phyloP scores from a whole-genome alignment of 345 rosid species.

The Lepidium didymum region DNA sequence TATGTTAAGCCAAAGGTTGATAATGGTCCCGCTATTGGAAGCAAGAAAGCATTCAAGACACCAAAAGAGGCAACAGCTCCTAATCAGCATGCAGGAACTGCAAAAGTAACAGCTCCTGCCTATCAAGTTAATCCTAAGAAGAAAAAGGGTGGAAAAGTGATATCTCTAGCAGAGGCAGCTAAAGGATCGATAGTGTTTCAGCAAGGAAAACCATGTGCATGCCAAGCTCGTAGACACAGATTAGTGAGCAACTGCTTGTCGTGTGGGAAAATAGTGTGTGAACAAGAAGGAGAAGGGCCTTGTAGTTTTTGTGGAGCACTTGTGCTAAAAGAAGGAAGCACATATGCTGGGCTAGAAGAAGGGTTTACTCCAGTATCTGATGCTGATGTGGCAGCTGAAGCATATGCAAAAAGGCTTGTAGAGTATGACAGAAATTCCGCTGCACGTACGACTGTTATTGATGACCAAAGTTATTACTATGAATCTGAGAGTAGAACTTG shows the following conservation, averaged over 20 bases:
- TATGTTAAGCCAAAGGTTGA: constrained; percentile 70
- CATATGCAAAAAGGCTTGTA: constrained; percentile 84
- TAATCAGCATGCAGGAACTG: constrained; percentile 30
- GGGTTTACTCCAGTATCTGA: constrained; percentile 57
- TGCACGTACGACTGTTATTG: constrained; percentile 87
- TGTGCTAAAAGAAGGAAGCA: constrained; percentile 78
- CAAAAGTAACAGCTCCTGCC: constrained; percentile 17
- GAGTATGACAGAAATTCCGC: constrained; percentile 91
- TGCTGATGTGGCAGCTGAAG: constrained; percentile 83
- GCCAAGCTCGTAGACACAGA: constrained; percentile 83
- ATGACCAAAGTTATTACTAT: constrained; percentile 95
- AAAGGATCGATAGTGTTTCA: constrained; percentile 91
- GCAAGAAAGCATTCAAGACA: constrained; percentile 44
- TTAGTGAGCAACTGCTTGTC: constrained; percentile 92
- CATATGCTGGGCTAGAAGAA: constrained; percentile 75
- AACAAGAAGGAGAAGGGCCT: constrained; percentile 98
- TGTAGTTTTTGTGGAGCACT: constrained; percentile 85
- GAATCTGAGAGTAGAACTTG: constrained; percentile 90
- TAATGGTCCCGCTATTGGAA: constrained; percentile 33
- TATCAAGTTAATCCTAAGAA: constrained; percentile 47
- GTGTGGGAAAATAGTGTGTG: constrained; percentile 95
- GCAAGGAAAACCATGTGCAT: constrained; percentile 85
- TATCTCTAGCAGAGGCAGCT: constrained; percentile 91
- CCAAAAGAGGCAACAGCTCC: constrained; percentile 40
- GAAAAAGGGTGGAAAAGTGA: constrained; percentile 79